Evolutionary conservation across 2,329 filamentous ascomycete genomes (phyloP), one percentile per base, ranked within the genome.

Genomic region (Sclerotiophoma versabilis): DNA sequence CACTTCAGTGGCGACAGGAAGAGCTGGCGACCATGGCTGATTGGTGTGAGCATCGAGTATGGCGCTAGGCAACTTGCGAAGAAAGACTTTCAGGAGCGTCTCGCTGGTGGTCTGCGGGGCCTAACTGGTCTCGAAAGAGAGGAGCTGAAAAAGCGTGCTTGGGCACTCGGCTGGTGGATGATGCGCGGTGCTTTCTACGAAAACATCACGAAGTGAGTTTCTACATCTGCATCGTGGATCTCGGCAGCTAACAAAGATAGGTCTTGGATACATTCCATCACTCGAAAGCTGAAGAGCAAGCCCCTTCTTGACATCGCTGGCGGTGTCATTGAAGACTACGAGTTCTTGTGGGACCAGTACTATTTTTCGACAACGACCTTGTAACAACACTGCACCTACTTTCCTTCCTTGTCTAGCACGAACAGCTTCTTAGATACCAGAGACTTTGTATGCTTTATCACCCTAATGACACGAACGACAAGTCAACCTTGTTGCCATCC

Each of bases 101-200:
- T 87, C 27, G 84, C 92, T 11, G 86, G 89, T 37, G 88, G 91
- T 25, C 80, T 95, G 57, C 84, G 91, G 43, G 92, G 85, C 1
- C 70, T 95, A 26, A 96, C 93, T 20, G 86, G 89, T 8, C 81
- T 99, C 15, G 95, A 99, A 77, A 86, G 88, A 51, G 93, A 97
- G 63, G 93, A 98, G 79, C 86, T 96, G 82, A 87, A 83, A 71
- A 92, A 91, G 76, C 84, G 95, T 59, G 92, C 90, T 32, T 96
- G 92, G 92, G 87, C 87, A 2, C 88, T 97, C 81, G 90, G 87
- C 17, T 98, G 95, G 93, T 99, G 95, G 95, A 79, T 84, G 22
- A 95, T 99, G 91, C 86, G 93, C 56, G 93, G 95, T n/a, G 92
- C 93, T 2, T 96, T 96, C 66, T 99, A 99, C 76, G 91, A 98